Conservation (phyloP, 257 asterid genomes). For the Ajuga chamaepitys region DNA sequence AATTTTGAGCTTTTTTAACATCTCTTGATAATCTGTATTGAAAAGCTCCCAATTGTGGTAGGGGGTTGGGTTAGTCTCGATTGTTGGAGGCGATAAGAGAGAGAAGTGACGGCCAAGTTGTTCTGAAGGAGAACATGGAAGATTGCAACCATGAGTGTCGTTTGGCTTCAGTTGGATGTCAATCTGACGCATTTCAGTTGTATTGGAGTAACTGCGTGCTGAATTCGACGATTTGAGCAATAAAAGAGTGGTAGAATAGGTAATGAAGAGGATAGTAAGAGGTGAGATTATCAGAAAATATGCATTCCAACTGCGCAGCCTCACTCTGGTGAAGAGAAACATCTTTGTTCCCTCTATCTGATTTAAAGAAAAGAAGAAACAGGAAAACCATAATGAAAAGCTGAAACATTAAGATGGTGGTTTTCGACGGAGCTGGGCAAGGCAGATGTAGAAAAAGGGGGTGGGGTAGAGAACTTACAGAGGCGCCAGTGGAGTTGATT, state of each 20-base stretch:
- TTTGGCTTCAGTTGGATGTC: not conserved
- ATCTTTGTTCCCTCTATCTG: too few relatives aligned
- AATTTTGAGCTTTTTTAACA: slow-evolving; percentile 43
- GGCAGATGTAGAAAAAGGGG: too few relatives aligned
- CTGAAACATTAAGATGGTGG: not conserved
- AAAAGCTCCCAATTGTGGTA: slow-evolving; percentile 64
- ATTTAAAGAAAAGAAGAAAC: not conserved
- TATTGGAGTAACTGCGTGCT: not conserved
- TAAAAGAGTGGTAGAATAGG: slow-evolving; percentile 8
- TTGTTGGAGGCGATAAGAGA: not conserved
- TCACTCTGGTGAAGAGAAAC: not conserved
- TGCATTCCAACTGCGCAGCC: slow-evolving; percentile 10
- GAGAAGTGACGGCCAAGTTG: not conserved
- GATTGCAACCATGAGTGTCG: not conserved
- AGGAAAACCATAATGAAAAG: not conserved
- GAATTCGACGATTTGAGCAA: not conserved
- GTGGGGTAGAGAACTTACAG: too few relatives aligned
- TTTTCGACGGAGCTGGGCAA: too few relatives aligned
- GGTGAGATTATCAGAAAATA: slow-evolving; percentile 17
- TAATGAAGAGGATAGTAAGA: slow-evolving; percentile 13
- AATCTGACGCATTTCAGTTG: not conserved
- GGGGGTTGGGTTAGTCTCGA: slow-evolving; percentile 18
- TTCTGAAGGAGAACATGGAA: not conserved
- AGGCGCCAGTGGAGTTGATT: too few relatives aligned
- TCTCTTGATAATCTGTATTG: slow-evolving; percentile 44